Conservation (phyloP, 345 rosid genomes). For the Citrus medica region DNA sequence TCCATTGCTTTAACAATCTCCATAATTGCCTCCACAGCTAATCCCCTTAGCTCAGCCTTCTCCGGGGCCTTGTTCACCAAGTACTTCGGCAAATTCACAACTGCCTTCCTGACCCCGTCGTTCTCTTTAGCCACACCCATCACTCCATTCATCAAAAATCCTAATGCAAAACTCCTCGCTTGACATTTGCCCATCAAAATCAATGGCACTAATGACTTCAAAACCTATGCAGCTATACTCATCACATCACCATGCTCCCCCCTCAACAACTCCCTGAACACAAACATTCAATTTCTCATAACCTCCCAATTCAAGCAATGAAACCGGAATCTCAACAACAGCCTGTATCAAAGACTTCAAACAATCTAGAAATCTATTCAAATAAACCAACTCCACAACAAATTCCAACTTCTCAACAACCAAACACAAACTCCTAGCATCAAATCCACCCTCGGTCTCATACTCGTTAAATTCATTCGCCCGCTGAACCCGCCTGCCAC, state of each 20-base stretch:
- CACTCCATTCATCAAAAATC: conserved; percentile 45
- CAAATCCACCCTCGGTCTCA: conserved; percentile 26
- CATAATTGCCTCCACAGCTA: conserved; percentile 74
- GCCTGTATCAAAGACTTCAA: conserved; percentile 73
- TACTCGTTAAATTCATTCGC: conserved; percentile 20
- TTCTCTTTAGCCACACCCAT: conserved; percentile 32
- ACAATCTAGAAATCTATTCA: conserved; percentile 76
- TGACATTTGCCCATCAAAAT: conserved; percentile 60
- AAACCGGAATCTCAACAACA: conserved; percentile 53
- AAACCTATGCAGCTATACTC: conserved; percentile 59
- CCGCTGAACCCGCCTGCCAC: conserved; percentile 20
- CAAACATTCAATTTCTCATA: conserved; percentile 36
- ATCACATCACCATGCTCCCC: conserved; percentile 65
- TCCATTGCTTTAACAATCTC: conserved; percentile 68
- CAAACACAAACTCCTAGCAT: conserved; percentile 32
- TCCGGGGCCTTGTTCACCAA: conserved; percentile 79
- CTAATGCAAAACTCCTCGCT: conserved; percentile 64
- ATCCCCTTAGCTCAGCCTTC: conserved; percentile 82
- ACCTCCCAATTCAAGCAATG: conserved; percentile 37
- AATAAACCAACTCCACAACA: conserved; percentile 63
- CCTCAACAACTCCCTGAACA: conserved; percentile 52
- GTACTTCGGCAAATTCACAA: conserved; percentile 61
- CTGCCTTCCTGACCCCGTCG: conserved; percentile 47
- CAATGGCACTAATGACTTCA: conserved; percentile 59
- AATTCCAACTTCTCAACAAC: conserved; percentile 50